A percentile compares a stretch with the other conserved stretches of the same genome.
Evolutionary conservation across 768 basidiomycete species (phyloP).

Genomic region (Porpolomopsis calyptriformis): DNA sequence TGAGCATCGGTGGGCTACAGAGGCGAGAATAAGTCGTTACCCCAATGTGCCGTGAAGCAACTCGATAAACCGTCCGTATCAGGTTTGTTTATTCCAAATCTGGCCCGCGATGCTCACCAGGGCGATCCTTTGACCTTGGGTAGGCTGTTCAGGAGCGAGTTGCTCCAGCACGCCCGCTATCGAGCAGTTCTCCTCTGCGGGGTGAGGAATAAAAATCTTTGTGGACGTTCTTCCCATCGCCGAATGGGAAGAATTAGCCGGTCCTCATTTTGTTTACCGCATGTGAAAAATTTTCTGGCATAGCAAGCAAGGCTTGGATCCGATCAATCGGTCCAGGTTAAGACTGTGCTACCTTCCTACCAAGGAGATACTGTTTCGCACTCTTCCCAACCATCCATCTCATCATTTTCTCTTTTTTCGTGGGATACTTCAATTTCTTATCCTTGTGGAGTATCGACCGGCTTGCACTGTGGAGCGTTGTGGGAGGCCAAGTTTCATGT

Average conservation of each 20-base stretch:
- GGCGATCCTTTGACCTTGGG: constrained; percentile 50
- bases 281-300: neutral
- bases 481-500: too few relatives aligned
- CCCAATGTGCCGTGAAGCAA: constrained; percentile 75
- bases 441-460: constrained; percentile 42
- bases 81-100: constrained; percentile 3
- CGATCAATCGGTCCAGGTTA: neutral
- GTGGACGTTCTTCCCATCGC: constrained; percentile 15
- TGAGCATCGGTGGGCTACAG: too few relatives aligned
- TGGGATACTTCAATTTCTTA: constrained; percentile 39
- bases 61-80: constrained; percentile 34
- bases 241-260: neutral
- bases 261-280: neutral
- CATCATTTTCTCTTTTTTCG: constrained; percentile 28
- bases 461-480: constrained; percentile 20
- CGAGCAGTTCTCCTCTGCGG: constrained; percentile 28
- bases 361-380: constrained; percentile 44
- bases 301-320: too few relatives aligned
- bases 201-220: constrained; percentile 45
- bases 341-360: constrained; percentile 33
- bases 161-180: constrained; percentile 59
- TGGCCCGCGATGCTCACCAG: constrained; percentile 35
- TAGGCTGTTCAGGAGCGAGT: constrained; percentile 36
- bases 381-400: constrained; percentile 34
- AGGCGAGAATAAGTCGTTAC: too few relatives aligned